phyloP scores from a whole-genome alignment of 306 rosid genomes.

The Trifolium subterraneum region DNA sequence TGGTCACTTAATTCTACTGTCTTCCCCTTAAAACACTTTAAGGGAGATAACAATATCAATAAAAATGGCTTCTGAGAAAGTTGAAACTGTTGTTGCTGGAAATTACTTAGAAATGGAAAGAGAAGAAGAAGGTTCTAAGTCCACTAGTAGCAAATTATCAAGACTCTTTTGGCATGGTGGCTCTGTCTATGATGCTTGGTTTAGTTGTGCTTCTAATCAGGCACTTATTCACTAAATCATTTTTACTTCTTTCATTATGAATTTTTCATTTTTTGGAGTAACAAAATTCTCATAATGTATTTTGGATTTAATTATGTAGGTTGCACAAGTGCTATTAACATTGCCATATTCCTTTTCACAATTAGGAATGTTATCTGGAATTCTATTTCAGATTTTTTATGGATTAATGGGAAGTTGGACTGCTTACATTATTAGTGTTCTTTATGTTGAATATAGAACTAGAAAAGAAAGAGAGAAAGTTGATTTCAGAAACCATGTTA shows the following conservation, averaged over 20 bases:
- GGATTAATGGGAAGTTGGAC: conserved; percentile 99
- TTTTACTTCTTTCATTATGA: background rate
- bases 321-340: conserved; percentile 97
- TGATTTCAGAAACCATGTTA: conserved; percentile 94
- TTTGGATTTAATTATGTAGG: conserved; percentile 56
- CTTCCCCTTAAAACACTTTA: conserved; percentile 44
- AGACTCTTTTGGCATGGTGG: conserved; percentile 89
- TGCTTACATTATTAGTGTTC: conserved; percentile 90
- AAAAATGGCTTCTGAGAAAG: conserved; percentile 96
- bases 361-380: conserved; percentile 92
- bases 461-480: conserved; percentile 95
- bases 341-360: conserved; percentile 97
- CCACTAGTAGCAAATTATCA: conserved; percentile 62
- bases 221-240: conserved; percentile 39
- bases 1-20: conserved; percentile 48
- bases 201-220: conserved; percentile 98
- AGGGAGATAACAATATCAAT: conserved; percentile 38
- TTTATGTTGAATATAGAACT: conserved; percentile 95
- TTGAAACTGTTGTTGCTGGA: conserved; percentile 93
- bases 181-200: conserved; percentile 99
- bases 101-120: conserved; percentile 94
- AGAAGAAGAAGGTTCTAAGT: conserved; percentile 66
- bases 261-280: background rate
- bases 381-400: conserved; percentile 88
- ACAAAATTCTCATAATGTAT: background rate